Evolutionary conservation across 75 land plant genomes (phyloP), one percentile per base, ranked within the genome.

Genomic region (Cryptomeria japonica): DNA sequence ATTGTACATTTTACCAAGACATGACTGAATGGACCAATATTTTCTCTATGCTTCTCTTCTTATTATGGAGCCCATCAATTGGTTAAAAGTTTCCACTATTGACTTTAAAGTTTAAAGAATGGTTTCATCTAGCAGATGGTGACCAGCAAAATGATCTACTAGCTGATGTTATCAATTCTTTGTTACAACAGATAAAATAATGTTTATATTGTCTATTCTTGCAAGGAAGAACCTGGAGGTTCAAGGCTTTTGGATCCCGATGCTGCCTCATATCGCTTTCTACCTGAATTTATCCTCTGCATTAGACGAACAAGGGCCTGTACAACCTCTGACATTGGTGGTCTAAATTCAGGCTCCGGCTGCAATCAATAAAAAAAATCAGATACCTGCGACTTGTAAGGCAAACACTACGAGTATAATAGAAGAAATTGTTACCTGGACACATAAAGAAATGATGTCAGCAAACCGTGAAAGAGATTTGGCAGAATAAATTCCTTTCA

Each of bases 211-310:
- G 70, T 75, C 77, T 75, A 75, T 12, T 34, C 77, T 75, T 75
- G 77, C 34, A 75, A 75, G 0, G 38, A 34, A 75, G 77, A 75
- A 75, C 34, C 77, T 75, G 77, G 38, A 34, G 12, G 16, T 75
- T 75, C 77, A 75, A 34, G 37, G 38, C 77, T 34, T 34, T 75
- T 34, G 77, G 77, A 58, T 75, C 37, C 77, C 5, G 37, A 32
- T 75, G n/a, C 61, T 39, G 36, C 56, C 39, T 55, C 41, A 34
- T 28, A 53, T 85, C 68, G 91, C 84, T 94, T 86, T 90, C 92
- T 96, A 86, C 92, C 93, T 96, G 96, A 92, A 87, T 93, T 93
- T 55, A 94, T 94, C 82, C 94, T 95, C 64, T 97, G 97, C 85
- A 97, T 95, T 68, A 97, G 56, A 13, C 96, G 91, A 15, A 97